Evolutionary conservation across 164 flowering plant genomes (phyloP).

Genomic region (Malania oleifera): DNA sequence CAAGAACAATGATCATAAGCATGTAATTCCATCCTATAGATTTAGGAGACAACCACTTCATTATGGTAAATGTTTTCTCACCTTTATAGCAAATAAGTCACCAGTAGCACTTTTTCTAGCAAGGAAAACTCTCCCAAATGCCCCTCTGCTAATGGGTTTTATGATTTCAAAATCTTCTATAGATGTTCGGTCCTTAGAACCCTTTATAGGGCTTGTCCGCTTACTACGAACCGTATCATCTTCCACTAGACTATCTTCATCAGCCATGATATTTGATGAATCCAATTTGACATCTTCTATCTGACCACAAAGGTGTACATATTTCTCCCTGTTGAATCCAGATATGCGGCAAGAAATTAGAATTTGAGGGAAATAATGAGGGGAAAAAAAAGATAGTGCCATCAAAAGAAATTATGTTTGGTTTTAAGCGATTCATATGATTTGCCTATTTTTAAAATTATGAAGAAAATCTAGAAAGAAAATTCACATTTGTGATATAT

Average conservation of each 20-base stretch:
- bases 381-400: background rate
- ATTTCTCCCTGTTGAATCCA: slow-evolving; percentile 73
- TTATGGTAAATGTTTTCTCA: slow-evolving; percentile 17
- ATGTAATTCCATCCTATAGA: no score
- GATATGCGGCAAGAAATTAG: slow-evolving; percentile 3
- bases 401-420: background rate
- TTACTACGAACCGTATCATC: slow-evolving; percentile 69
- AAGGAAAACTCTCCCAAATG: slow-evolving; percentile 96
- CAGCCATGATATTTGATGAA: slow-evolving; percentile 46
- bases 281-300: slow-evolving; percentile 78
- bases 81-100: slow-evolving; percentile 98
- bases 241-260: slow-evolving; percentile 73
- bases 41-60: background rate
- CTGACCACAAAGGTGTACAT: slow-evolving; percentile 72
- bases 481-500: background rate
- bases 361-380: slow-evolving; percentile 10
- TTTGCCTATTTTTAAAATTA: no score
- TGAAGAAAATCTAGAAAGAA: background rate
- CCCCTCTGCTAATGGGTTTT: slow-evolving; percentile 96
- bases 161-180: slow-evolving; percentile 97
- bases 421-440: no score
- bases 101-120: slow-evolving; percentile 95
- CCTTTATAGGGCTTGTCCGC: slow-evolving; percentile 73
- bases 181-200: slow-evolving; percentile 81
- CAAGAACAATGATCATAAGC: no score